Evolutionary conservation across 306 rosid species (phyloP), one percentile per base, ranked within the genome.

Genomic region (Dalbergia oliveri): DNA sequence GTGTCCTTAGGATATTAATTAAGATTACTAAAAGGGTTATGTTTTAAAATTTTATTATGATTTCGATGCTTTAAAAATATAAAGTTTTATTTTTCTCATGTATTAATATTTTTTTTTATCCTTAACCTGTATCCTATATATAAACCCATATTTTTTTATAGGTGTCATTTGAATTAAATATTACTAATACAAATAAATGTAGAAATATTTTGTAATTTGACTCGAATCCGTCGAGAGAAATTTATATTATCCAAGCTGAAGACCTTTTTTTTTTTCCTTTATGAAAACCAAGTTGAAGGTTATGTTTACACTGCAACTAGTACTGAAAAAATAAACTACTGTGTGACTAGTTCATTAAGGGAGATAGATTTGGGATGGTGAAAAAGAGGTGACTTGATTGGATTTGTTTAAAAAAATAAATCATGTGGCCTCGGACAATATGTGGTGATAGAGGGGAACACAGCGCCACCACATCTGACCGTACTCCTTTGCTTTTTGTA

Each of bases 391-490:
- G 66, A 79, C 14, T 64, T 33, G 72, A 80, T 87, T 83, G 76
- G 79, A 58, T 87, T 61, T 83, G 71, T 34, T 66, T 73, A 71
- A 85, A 86, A 72, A 78, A 13, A 50, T 6, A 5, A 18, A 54
- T 81, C 79, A 87, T 80, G 80, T 57, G 72, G 68, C 73, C 26
- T 73, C 78, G 61, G 85, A 79, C 87, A 39, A 16, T 26, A 71
- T 78, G 85, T 79, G 83, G 72, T 69, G 21, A 43, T 49, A 35
- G 68, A 54, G 82, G 94, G 93, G 92, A 84, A 89, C 94, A 93
- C 78, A 78, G 86, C 93, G 91, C 94, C 91, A 86, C 97, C 92
- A 84, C 88, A 80, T 78, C 83, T 86, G 83, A 83, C 78, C 80
- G 86, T 87, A 86, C 91, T 56, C 72, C 65, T 75, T 35, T 31